phyloP scores from a whole-genome alignment of 2,329 filamentous ascomycete genomes.

The Aspergillus sp. region DNA sequence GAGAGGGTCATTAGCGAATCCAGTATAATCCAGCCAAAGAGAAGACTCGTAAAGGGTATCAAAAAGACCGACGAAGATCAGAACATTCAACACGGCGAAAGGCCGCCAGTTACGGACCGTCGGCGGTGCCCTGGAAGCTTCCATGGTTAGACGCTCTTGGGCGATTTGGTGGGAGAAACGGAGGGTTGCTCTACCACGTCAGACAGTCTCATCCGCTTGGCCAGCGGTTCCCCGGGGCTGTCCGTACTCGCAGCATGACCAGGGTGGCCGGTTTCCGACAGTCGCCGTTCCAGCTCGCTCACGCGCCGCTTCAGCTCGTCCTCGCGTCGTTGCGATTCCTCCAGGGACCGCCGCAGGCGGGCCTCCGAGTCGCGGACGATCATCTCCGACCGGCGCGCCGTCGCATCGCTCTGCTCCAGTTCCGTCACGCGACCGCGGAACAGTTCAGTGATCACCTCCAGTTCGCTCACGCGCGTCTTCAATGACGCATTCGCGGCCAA shows the following conservation, averaged over 20 bases:
- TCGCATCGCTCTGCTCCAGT: slow-evolving; percentile 72
- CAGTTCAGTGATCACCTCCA: slow-evolving; percentile 89
- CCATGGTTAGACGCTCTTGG: slow-evolving; percentile 28
- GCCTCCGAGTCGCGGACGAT: slow-evolving; percentile 53
- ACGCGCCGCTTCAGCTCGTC: slow-evolving; percentile 77
- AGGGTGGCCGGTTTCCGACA: slow-evolving; percentile 33
- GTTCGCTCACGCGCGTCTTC: slow-evolving; percentile 92
- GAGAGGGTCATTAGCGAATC: slow-evolving; percentile 15
- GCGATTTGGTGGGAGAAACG: slow-evolving; percentile 31
- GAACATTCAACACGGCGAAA: slow-evolving; percentile 21
- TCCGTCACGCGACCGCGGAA: slow-evolving; percentile 72
- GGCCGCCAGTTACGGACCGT: slow-evolving; percentile 11
- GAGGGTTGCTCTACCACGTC: slow-evolving; percentile 50
- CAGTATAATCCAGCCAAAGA: slow-evolving; percentile 32
- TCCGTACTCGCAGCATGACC: slow-evolving; percentile 17
- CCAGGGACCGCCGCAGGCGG: slow-evolving; percentile 61
- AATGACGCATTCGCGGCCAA: slow-evolving; percentile 77
- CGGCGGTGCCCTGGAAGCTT: slow-evolving; percentile 6
- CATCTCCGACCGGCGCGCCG: slow-evolving; percentile 60
- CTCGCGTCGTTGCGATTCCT: slow-evolving; percentile 74
- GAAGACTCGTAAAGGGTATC: slow-evolving; percentile 38
- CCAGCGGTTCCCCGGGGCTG: slow-evolving; percentile 44
- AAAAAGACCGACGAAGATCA: slow-evolving; percentile 32
- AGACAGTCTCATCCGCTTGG: slow-evolving; percentile 57
- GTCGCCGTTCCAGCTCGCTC: slow-evolving; percentile 68